A percentile compares a stretch with the other conserved stretches of the same genome.
Evolutionary conservation across 495 filamentous ascomycete genomes (phyloP).

Genomic region (Achaetomiella virescens): DNA sequence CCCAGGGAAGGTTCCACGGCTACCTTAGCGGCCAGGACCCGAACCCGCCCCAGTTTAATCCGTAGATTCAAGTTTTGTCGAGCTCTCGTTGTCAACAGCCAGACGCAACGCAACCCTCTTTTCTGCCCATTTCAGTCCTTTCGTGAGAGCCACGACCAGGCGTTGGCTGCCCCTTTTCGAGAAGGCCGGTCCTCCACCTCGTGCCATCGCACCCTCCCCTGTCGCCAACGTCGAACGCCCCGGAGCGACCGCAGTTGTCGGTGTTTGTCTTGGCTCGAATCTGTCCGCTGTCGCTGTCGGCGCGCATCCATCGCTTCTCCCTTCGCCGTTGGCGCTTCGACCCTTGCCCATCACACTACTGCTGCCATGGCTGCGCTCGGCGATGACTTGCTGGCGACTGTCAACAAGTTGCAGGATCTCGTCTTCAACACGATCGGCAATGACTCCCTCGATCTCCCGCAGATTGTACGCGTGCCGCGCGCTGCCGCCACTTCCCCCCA

Average conservation of each 20-base stretch:
- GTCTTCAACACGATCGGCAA: conserved; percentile 99
- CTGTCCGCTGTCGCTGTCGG: neutral
- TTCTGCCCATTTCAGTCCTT: neutral
- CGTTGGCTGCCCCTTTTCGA: conserved; percentile 12
- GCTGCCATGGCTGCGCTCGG: conserved; percentile 59
- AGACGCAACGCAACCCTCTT: conserved; percentile 11
- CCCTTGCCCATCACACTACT: neutral
- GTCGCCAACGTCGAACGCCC: neutral
- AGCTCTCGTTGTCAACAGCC: conserved; percentile 21
- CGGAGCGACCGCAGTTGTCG: neutral
- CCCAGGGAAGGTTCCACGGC: too few relatives aligned
- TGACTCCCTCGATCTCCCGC: conserved; percentile 93
- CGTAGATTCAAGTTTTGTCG: conserved; percentile 9
- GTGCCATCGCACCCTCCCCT: neutral
- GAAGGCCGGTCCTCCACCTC: neutral
- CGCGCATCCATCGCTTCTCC: conserved; percentile 2
- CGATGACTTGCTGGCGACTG: conserved; percentile 84
- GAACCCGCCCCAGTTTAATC: conserved; percentile 22
- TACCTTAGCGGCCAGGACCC: conserved; percentile 20
- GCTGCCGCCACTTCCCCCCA: neutral
- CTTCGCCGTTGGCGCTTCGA: neutral
- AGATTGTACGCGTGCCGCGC: conserved; percentile 68
- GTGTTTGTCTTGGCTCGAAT: neutral
- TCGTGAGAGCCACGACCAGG: conserved; percentile 6
- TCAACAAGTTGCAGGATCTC: conserved; percentile 95